Base-by-base conservation (phyloP, 2,329 filamentous ascomycete genomes). In the Colletotrichum sp. region DNA sequence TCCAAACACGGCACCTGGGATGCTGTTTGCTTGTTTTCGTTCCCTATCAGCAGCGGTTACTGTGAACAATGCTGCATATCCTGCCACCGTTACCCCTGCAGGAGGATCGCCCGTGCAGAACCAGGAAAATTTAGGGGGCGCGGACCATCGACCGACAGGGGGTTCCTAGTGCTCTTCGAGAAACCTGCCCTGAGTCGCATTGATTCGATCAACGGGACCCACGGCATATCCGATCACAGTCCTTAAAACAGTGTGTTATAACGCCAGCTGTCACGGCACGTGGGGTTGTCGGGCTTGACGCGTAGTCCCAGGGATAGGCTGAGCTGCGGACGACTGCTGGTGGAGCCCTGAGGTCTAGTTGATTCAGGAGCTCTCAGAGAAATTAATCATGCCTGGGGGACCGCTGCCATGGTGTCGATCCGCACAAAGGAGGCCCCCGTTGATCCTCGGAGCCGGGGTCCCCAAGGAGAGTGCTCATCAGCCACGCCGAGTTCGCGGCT, bases 361-460 rank as follows among this genome's bases (percentile, higher is more conserved):
- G 69, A 72, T 75, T 73, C 73, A 75, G 73, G 73, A 67, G 52
- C 44, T 55, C 63, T 72, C 69, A 68, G 63, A 73, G 64, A 69
- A 26, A 75, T 75, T 68, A 75, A 69, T 60, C 22, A 22, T 64
- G 44, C n/a, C 64, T 10, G 44, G 64, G 44, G 34, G 7, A 73
- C 30, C 70, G 73, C 70, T 75, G 44, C 64, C 5, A 8, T 67
- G n/a, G 18, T 52, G 52, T 52, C 60, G 72, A 75, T 75, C 72
- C 68, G 48, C 36, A 16, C 26, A 57, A 36, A 72, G 60, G 60
- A 66, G 62, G 24, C 24, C 68, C 57, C 57, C 22, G 70, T 36
- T 32, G 64, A 68, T 63, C 44, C 18, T 30, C 26, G 32, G 18
- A 16, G 39, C 70, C 22, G 44, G 73, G 73, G 70, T 63, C 26